Base-by-base conservation (phyloP, 306 rosid species). In the Pyrus betulifolia region DNA sequence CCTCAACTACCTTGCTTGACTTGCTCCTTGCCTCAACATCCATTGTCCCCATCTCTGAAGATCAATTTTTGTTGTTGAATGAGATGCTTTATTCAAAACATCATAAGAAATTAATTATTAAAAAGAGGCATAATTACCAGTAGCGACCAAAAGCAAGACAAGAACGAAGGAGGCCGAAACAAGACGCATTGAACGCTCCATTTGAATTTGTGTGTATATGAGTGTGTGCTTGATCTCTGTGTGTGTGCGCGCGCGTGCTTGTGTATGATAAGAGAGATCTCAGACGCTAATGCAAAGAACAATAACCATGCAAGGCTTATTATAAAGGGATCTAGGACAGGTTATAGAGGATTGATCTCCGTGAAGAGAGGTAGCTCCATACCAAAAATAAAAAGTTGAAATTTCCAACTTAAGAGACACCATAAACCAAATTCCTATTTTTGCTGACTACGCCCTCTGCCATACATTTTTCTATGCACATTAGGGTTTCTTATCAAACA, bases 111-210 rank as follows among this genome's bases (percentile, higher is more conserved):
- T 7, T 15, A 27, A 35, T 61, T 61, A 58, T 3, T 22, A 4
- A 58, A 21, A 27, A 61, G 2, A 25, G 1, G 19, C 12, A 25
- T 23, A 59, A 54, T 1, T 19, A 88, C 90, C 90, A 2, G 86
- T 76, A 71, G 89, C 86, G 17, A 80, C 69, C 4, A 89, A 79
- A 35, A 89, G 84, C 8, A 88, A 62, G 55, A 83, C 62, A 22
- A 89, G 44, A 77, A 88, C 25, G 71, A 88, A 75, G 3, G 76
- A 68, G 54, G 82, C 70, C 64, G 90, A 81, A 69, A 83, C 58
- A 19, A 77, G 11, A 65, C 74, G 74, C 75, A 74, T 1, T 6
- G 82, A 82, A 35, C 72, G 88, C 21, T 79, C 83, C 90, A 88
- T 88, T 12, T 2, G 40, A 2, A 33, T 64, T 12, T 60, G 7